A percentile compares a stretch with the other conserved stretches of the same genome.
These are phyloP conservation scores for Peterozyma xylosa DNA, from an alignment of 805 yeast genomes.

Conservation along the genomic window DNA sequence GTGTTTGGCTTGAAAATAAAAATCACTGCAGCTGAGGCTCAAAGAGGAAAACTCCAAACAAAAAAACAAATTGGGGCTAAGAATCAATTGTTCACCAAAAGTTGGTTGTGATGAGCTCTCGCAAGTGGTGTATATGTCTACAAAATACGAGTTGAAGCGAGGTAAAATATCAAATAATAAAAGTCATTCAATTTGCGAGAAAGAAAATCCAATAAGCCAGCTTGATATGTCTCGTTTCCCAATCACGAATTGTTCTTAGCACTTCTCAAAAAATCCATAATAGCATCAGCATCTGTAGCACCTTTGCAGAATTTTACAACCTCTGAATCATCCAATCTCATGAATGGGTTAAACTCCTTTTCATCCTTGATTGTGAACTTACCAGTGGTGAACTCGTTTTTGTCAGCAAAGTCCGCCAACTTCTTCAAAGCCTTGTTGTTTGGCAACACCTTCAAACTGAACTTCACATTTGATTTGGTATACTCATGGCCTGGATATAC, in stretches of 20 bases:
- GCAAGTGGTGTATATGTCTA: too few relatives aligned
- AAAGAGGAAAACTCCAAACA: too few relatives aligned
- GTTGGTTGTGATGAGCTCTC: too few relatives aligned
- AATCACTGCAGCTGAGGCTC: too few relatives aligned
- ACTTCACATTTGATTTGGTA: slow-evolving; percentile 72
- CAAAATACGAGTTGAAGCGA: too few relatives aligned
- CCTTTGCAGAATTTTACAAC: slow-evolving; percentile 53
- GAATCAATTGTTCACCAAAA: too few relatives aligned
- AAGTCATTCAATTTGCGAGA: too few relatives aligned
- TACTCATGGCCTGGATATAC: slow-evolving; percentile 97
- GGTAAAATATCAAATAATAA: too few relatives aligned
- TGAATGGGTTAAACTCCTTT: slow-evolving; percentile 77
- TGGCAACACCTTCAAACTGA: slow-evolving; percentile 58
- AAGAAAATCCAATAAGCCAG: too few relatives aligned
- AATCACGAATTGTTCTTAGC: slow-evolving; percentile 58
- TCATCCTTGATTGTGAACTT: slow-evolving; percentile 81
- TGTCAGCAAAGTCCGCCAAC: slow-evolving; percentile 42
- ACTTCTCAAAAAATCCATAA: slow-evolving; percentile 68
- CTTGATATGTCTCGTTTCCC: too few relatives aligned
- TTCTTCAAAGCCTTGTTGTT: slow-evolving; percentile 41
- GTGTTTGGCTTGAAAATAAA: too few relatives aligned
- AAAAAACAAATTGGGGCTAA: too few relatives aligned
- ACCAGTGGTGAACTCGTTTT: slow-evolving; percentile 78
- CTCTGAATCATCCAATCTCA: slow-evolving; percentile 63
- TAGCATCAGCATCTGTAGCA: slow-evolving; percentile 35